Percentiles rank a stretch among this genome's conserved stretches.
Evolutionary conservation across 495 filamentous ascomycete genomes (phyloP).

Genomic region (Aspergillus nanangensis): DNA sequence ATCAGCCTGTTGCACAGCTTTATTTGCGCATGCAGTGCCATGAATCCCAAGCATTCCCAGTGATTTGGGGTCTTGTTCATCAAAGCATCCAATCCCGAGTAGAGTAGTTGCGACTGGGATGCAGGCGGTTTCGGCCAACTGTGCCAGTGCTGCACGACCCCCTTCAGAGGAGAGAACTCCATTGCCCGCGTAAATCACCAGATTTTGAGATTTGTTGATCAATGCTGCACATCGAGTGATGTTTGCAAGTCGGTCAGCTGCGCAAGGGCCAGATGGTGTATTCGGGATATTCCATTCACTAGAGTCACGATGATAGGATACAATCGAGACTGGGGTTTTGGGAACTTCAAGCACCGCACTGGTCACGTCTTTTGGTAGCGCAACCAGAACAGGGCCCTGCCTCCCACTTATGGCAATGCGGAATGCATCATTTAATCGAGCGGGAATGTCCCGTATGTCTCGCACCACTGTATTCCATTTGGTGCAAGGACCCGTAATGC

Average conservation of each 20-base stretch:
- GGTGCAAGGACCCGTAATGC: slow-evolving; percentile 58
- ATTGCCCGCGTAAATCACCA: slow-evolving; percentile 57
- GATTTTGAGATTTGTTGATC: slow-evolving; percentile 56
- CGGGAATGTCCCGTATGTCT: slow-evolving; percentile 53
- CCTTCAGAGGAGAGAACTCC: slow-evolving; percentile 48
- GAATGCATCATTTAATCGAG: slow-evolving; percentile 58
- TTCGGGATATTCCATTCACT: too few species aligned
- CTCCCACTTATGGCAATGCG: slow-evolving; percentile 56
- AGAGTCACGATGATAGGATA: slow-evolving; percentile 50
- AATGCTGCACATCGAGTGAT: slow-evolving; percentile 49
- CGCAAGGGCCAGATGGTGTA: slow-evolving; percentile 47
- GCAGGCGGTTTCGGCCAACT: slow-evolving; percentile 51
- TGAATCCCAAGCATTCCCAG: slow-evolving; percentile 64
- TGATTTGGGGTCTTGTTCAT: slow-evolving; percentile 53
- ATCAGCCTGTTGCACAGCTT: slow-evolving; percentile 61
- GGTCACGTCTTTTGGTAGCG: slow-evolving; percentile 58
- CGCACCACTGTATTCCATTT: slow-evolving; percentile 64
- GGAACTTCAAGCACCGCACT: slow-evolving; percentile 49
- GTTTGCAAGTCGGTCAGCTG: slow-evolving; percentile 41
- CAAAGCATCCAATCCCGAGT: slow-evolving; percentile 61
- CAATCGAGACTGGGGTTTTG: slow-evolving; percentile 48
- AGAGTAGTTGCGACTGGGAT: slow-evolving; percentile 62
- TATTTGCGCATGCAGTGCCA: slow-evolving; percentile 59
- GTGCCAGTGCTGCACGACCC: slow-evolving; percentile 47
- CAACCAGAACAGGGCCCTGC: slow-evolving; percentile 59